Evolutionary conservation across 495 filamentous ascomycete species (phyloP).

Genomic region (Penicillium odoratum): DNA sequence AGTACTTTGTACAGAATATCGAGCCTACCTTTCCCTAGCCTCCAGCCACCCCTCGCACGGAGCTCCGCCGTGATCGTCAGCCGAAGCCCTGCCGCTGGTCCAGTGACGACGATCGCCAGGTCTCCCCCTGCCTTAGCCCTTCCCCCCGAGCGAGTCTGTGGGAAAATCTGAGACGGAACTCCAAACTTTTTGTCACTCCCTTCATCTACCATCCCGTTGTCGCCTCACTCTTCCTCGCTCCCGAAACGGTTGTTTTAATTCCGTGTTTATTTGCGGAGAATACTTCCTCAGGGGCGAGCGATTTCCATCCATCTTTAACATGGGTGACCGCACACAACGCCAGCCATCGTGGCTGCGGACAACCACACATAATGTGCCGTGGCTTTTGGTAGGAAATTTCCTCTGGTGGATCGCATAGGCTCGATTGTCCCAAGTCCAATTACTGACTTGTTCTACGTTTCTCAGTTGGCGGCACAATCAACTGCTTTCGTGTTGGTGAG

Average conservation of each 20-base stretch:
- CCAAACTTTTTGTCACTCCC: slow-evolving; percentile 5
- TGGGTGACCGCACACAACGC: slow-evolving; percentile 40
- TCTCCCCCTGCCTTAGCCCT: slow-evolving; percentile 14
- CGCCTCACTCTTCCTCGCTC: not conserved
- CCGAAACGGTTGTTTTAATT: slow-evolving; percentile 1
- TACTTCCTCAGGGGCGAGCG: slow-evolving; percentile 12
- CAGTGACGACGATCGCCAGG: slow-evolving; percentile 19
- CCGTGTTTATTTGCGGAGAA: slow-evolving; percentile 12
- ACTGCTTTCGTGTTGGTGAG: slow-evolving; percentile 45
- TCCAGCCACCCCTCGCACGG: slow-evolving; percentile 22
- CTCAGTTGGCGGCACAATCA: slow-evolving; percentile 42
- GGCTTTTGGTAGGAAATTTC: slow-evolving; percentile 64
- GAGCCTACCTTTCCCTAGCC: slow-evolving; percentile 5
- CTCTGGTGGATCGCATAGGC: not conserved
- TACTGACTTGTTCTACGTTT: slow-evolving; percentile 21
- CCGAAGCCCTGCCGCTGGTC: slow-evolving; percentile 24
- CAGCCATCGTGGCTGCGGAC: slow-evolving; percentile 56
- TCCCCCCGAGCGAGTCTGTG: not conserved
- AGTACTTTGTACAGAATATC: not conserved
- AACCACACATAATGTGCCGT: slow-evolving; percentile 74
- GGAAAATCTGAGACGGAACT: not conserved
- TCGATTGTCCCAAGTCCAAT: not conserved
- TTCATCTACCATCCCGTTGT: not conserved
- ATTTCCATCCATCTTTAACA: slow-evolving; percentile 17
- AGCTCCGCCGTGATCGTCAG: slow-evolving; percentile 24